A percentile compares a stretch with the other conserved stretches of the same genome.
Conservation (phyloP, 257 asterid genomes). For the Fraxinus excelsior region DNA sequence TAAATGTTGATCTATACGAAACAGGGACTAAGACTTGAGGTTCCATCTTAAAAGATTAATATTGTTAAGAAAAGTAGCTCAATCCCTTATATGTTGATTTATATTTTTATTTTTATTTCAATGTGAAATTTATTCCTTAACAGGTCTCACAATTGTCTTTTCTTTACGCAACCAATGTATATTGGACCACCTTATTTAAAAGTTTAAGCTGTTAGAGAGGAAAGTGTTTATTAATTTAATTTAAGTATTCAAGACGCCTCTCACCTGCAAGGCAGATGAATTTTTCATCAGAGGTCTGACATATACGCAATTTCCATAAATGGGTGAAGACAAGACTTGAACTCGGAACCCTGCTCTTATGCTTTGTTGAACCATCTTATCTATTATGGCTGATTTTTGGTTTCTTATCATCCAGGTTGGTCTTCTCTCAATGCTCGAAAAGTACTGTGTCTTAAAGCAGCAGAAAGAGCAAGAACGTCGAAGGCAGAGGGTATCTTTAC, state of each 20-base stretch:
- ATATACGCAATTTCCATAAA: neutral
- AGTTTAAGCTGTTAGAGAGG: neutral
- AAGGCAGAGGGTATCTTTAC: constrained; percentile 67
- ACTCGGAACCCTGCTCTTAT: neutral
- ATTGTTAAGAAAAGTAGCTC: too few relatives aligned
- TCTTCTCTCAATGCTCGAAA: constrained; percentile 65
- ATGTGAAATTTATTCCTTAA: too few relatives aligned
- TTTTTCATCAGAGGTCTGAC: neutral
- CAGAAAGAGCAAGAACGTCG: constrained; percentile 78
- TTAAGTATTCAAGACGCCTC: neutral
- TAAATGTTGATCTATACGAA: too few relatives aligned
- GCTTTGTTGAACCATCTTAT: neutral
- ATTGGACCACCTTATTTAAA: neutral
- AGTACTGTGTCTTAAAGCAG: constrained; percentile 62
- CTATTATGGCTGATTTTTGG: neutral
- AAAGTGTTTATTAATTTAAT: neutral
- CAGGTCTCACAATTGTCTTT: neutral
- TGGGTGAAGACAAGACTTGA: neutral
- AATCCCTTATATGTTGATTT: too few relatives aligned
- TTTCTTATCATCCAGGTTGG: constrained; percentile 50
- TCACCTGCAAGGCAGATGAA: neutral
- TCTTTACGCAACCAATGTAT: neutral
- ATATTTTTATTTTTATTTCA: too few relatives aligned
- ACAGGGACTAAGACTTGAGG: too few relatives aligned
- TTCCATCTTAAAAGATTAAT: too few relatives aligned